A percentile compares a stretch with the other conserved stretches of the same genome.
Evolutionary conservation across 1,284 basidiomycete genomes (phyloP).

Genomic region (Polyporus tsugae): DNA sequence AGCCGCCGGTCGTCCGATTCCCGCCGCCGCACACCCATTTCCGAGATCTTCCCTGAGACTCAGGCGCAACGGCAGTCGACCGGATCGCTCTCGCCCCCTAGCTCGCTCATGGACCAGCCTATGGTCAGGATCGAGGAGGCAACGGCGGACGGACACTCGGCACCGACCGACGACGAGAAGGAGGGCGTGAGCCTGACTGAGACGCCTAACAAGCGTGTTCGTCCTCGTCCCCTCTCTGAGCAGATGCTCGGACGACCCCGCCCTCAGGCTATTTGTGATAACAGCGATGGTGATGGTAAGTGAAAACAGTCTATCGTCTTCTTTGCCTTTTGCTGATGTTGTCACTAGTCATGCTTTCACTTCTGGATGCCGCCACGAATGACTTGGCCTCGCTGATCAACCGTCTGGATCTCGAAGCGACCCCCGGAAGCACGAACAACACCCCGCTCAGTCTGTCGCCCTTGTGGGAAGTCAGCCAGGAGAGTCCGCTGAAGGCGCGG

Average conservation of each 20-base stretch:
- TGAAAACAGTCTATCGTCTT: not conserved
- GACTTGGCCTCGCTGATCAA: conserved; percentile 81
- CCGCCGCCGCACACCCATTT: conserved; percentile 39
- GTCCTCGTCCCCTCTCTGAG: conserved; percentile 70
- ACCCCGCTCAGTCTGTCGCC: conserved; percentile 50
- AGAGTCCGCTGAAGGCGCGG: conserved; percentile 51
- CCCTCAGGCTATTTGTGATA: conserved; percentile 61
- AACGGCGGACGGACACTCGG: conserved; percentile 57
- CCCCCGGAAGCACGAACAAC: conserved; percentile 60
- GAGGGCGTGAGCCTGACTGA: conserved; percentile 28
- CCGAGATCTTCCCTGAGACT: conserved; percentile 45
- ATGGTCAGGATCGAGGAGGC: conserved; percentile 60
- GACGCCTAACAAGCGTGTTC: conserved; percentile 61
- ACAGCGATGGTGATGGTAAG: conserved; percentile 52
- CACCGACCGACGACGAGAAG: conserved; percentile 37
- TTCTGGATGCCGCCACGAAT: conserved; percentile 78
- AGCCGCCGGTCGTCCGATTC: conserved; percentile 41
- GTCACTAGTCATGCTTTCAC: conserved; percentile 61
- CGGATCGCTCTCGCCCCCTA: conserved; percentile 29
- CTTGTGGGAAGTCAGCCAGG: conserved; percentile 30
- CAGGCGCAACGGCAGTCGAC: conserved; percentile 25
- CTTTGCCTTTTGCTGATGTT: conserved; percentile 4
- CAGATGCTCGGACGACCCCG: conserved; percentile 60
- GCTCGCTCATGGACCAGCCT: conserved; percentile 39
- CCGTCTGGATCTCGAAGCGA: conserved; percentile 76